Base-by-base conservation (phyloP, 495 filamentous ascomycete species). In the Darksidea phi region DNA sequence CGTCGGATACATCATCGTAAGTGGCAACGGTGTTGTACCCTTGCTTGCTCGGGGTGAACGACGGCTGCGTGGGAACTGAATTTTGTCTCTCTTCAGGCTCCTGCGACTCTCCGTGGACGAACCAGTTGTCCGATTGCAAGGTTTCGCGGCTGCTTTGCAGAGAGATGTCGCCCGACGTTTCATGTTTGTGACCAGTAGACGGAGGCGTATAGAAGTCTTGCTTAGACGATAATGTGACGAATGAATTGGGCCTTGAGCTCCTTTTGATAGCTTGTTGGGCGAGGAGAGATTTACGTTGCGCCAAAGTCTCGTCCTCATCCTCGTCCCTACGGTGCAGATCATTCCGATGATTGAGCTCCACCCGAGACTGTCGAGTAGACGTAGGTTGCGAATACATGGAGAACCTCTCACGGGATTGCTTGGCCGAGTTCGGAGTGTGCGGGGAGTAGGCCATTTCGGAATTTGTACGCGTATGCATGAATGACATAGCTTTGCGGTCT, bases 91-190 rank as follows among this genome's bases (percentile, higher is more conserved):
- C 48, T 36, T 56, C 50, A 18, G 54, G 64, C 12, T 64, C 56
- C 0, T 59, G 43, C 6, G 15, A 17, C 5, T 25, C 34, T 26
- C 47, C 55, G 50, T 68, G 62, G 11, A 69, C 66, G 47, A 66
- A 62, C 66, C 66, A 69, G 28, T 69, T 69, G 34, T 63, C 61
- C 1, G 57, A 62, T 21, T 69, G 65, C 12, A 67, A 48, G 23
- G 26, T 55, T 42, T 63, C 64, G 3, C 54, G 61, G 60, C 41
- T 57, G 26, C 46, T 48, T 10, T 54, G 48, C 20, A 60, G 55
- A 18, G 66, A 52, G 23, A 64, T 17, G 28, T 64, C 61, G 8
- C 55, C 61, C 6, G 61, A 11, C 25, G 26, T 15, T 4, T 41
- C 41, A 34, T 59, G 36, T 24, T 49, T 59, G 0, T 42, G 24